Conservation (phyloP, 2,329 filamentous ascomycete genomes). For the Colletotrichum sp. region DNA sequence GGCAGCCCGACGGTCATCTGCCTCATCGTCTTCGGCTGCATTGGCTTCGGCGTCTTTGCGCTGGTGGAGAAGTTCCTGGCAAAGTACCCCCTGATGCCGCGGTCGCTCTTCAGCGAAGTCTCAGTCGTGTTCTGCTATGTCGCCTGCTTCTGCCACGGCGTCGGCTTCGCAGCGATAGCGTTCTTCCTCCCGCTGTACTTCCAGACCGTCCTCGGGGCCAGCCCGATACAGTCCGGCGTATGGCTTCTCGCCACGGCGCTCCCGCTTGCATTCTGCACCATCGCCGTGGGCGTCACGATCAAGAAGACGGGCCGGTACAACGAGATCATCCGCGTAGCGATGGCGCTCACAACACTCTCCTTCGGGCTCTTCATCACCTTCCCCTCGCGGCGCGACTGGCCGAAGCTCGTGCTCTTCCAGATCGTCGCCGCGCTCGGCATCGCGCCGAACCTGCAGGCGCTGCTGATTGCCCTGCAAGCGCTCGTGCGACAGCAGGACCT, state of each 20-base stretch:
- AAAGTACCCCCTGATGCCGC: constrained; percentile 79
- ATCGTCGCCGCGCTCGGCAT: constrained; percentile 68
- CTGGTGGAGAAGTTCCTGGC: constrained; percentile 77
- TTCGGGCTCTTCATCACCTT: constrained; percentile 70
- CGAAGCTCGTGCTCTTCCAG: constrained; percentile 65
- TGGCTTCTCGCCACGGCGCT: constrained; percentile 76
- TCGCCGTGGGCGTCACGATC: constrained; percentile 60
- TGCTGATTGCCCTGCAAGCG: constrained; percentile 72
- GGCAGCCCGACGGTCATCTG: constrained; percentile 76
- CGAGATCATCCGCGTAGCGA: constrained; percentile 62
- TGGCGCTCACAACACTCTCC: constrained; percentile 66
- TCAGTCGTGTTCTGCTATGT: constrained; percentile 71
- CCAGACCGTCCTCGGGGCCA: constrained; percentile 73
- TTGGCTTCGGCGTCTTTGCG: constrained; percentile 70
- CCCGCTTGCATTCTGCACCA: constrained; percentile 68
- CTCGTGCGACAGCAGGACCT: constrained; percentile 67
- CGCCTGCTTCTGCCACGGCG: constrained; percentile 75
- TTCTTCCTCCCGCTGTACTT: constrained; percentile 90
- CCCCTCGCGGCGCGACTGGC: constrained; percentile 57
- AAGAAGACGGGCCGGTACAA: constrained; percentile 72
- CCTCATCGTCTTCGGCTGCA: constrained; percentile 74
- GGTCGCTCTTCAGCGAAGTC: constrained; percentile 69
- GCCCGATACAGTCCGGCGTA: constrained; percentile 75
- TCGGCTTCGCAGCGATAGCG: constrained; percentile 77
- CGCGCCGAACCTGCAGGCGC: constrained; percentile 73